phyloP scores from a whole-genome alignment of 2,329 filamentous ascomycete species.

The Cordyceps fumosorosea region DNA sequence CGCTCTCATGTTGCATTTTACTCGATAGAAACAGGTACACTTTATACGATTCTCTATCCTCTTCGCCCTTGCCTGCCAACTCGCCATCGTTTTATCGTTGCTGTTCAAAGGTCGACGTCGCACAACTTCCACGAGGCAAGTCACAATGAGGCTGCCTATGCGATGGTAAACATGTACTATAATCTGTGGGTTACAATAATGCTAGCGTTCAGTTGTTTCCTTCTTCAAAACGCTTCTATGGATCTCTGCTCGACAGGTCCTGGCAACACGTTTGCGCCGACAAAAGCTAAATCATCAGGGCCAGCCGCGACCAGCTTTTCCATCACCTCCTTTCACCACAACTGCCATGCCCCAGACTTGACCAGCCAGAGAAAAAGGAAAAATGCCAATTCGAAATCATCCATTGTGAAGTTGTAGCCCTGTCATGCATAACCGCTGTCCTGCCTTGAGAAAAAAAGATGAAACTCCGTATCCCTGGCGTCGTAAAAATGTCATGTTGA shows the following conservation, averaged over 20 bases:
- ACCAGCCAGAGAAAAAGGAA: neutral
- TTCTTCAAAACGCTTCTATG: neutral
- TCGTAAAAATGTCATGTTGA: slow-evolving; percentile 4
- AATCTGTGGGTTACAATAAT: neutral
- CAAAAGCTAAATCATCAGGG: neutral
- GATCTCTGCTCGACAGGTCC: neutral
- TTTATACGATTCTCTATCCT: too few species aligned
- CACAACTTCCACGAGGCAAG: too few species aligned
- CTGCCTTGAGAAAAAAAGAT: neutral
- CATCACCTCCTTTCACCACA: neutral
- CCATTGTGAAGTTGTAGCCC: neutral
- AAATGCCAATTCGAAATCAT: neutral
- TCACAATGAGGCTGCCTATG: neutral
- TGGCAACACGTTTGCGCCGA: neutral
- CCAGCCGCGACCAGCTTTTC: neutral
- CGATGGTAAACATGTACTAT: neutral
- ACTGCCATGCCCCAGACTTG: neutral
- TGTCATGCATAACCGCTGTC: neutral
- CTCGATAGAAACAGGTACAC: too few species aligned
- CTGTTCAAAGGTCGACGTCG: too few species aligned
- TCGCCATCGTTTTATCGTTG: too few species aligned
- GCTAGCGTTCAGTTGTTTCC: neutral
- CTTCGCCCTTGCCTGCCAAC: too few species aligned
- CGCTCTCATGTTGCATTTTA: too few species aligned
- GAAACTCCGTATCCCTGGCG: slow-evolving; percentile 5